Base-by-base conservation (phyloP, 495 filamentous ascomycete species). In the Aspergillus homomorphus region DNA sequence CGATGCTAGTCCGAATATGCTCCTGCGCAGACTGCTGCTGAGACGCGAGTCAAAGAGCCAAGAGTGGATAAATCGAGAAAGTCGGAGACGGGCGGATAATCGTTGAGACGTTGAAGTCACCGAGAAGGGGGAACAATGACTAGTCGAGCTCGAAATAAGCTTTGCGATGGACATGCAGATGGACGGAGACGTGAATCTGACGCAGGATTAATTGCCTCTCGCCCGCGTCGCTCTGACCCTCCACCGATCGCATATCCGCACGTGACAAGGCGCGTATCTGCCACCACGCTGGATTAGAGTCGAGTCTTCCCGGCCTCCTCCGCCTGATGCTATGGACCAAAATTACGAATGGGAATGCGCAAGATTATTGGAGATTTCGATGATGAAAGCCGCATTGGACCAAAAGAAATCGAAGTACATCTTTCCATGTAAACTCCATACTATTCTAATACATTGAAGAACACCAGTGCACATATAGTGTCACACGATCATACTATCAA, bases 231-330 rank as follows among this genome's bases (percentile, higher is more conserved):
- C 48, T 51, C 30, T 24, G 48, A 48, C 48, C 48, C n/a, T 24
- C 46, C 1, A 16, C 48, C 48, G 48, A 51, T 30, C 22, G 48
- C 18, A 51, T 24, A 51, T 51, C 23, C 19, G 12, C 48, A 51
- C 48, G 48, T 51, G 48, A 51, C 24, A 19, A 23, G n/a, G 22
- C 48, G 48, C 48, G 48, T 51, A 28, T 28, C 48, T 30, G 48
- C 23, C 48, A 51, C 23, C 48, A 51, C 24, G 48, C 48, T 18
- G 19, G 7, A 23, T 12, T 24, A 15, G 19, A 48, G 15, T 6
- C 46, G 21, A 9, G n/a, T 8, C 4, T 10, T n/a, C n/a, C n/a
- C n/a, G n/a, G n/a, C n/a, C n/a, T n/a, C n/a, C n/a, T n/a, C n/a
- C n/a, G n/a, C n/a, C n/a, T n/a, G n/a, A n/a, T n/a, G n/a, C n/a